A percentile compares a stretch with the other conserved stretches of the same genome.
phyloP scores from a whole-genome alignment of 805 yeast species.

The Hanseniaspora lachancei region DNA sequence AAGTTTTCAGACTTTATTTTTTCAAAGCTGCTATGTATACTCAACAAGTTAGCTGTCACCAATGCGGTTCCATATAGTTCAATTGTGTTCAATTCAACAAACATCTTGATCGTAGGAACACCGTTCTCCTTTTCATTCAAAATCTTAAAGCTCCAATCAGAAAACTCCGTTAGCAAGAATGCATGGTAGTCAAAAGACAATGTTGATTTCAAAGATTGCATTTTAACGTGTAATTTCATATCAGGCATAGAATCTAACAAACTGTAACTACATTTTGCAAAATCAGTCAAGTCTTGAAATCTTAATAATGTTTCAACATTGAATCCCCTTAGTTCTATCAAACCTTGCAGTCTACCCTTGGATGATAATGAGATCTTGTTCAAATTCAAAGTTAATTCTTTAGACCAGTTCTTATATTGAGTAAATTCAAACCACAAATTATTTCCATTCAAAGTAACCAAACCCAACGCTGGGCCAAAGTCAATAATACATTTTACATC shows the following conservation, averaged over 20 bases:
- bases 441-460: conserved; percentile 41
- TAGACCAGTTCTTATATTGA: conserved; percentile 58
- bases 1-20: conserved; percentile 63
- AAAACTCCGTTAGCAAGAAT: conserved; percentile 51
- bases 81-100: conserved; percentile 37
- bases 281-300: conserved; percentile 43
- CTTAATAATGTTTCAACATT: conserved; percentile 51
- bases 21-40: conserved; percentile 55
- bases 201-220: conserved; percentile 44
- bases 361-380: conserved; percentile 40
- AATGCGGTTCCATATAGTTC: conserved; percentile 65
- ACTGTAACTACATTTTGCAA: conserved; percentile 13
- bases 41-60: conserved; percentile 71
- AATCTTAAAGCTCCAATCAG: conserved; percentile 38
- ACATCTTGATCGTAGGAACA: conserved; percentile 37
- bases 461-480: conserved; percentile 74
- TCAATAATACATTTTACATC: conserved; percentile 49
- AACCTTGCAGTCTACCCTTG: conserved; percentile 72
- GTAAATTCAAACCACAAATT: conserved; percentile 56
- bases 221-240: conserved; percentile 43
- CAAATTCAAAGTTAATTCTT: conserved; percentile 50
- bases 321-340: conserved; percentile 36
- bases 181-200: conserved; percentile 75
- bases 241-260: conserved; percentile 3
- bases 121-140: conserved; percentile 50